These are phyloP conservation scores for Ciborinia camelliae DNA, from an alignment of 2,329 filamentous ascomycete species.

Conservation along the genomic window DNA sequence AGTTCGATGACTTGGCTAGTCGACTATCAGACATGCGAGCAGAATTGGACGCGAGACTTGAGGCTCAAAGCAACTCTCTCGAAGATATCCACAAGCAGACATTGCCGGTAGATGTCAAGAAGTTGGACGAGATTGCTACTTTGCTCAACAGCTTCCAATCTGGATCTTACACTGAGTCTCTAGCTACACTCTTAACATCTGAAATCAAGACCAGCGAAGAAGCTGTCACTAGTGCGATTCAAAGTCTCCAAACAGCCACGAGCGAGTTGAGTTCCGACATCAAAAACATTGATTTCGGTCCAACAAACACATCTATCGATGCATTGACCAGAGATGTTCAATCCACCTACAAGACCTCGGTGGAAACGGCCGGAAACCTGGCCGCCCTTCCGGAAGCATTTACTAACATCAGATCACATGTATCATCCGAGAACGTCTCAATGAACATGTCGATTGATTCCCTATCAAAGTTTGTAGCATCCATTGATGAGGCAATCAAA, in stretches of 20 bases:
- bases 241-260: too few relatives aligned
- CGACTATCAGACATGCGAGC: slow-evolving; percentile 18
- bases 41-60: slow-evolving; percentile 18
- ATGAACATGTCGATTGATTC: slow-evolving; percentile 19
- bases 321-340: slow-evolving; percentile 21
- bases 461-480: slow-evolving; percentile 18
- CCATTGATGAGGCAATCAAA: slow-evolving; percentile 20
- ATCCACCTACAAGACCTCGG: slow-evolving; percentile 10
- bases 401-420: slow-evolving; percentile 19
- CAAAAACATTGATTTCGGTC: slow-evolving; percentile 21
- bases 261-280: slow-evolving; percentile 21
- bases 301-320: slow-evolving; percentile 19
- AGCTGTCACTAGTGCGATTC: too few relatives aligned
- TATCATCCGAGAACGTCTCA: slow-evolving; percentile 19
- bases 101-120: slow-evolving; percentile 16
- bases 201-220: slow-evolving; percentile 17
- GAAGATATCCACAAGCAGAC: slow-evolving; percentile 18
- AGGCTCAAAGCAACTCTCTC: slow-evolving; percentile 19
- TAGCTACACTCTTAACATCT: not conserved
- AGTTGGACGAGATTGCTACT: slow-evolving; percentile 17
- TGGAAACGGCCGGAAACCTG: slow-evolving; percentile 2
- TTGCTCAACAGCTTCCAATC: slow-evolving; percentile 13
- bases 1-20: slow-evolving; percentile 14
- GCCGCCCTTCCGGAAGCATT: slow-evolving; percentile 19
- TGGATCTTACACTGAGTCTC: slow-evolving; percentile 1